These are phyloP conservation scores for Tylopilus felleus DNA, from an alignment of 768 basidiomycete species.

Conservation along the genomic window DNA sequence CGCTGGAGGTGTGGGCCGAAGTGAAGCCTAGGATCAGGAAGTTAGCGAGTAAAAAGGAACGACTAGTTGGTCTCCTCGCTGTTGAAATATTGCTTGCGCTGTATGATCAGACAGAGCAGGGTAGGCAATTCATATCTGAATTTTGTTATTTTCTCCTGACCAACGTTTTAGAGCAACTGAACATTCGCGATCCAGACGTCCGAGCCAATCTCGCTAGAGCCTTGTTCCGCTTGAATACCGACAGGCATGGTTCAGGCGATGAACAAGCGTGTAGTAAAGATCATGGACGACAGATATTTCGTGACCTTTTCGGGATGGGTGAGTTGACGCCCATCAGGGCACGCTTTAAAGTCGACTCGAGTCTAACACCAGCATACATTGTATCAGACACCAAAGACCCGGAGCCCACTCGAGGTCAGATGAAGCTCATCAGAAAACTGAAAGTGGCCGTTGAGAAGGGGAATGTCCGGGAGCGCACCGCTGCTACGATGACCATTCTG, in stretches of 20 bases:
- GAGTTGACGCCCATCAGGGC: background rate
- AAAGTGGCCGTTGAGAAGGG: background rate
- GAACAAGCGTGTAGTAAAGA: background rate
- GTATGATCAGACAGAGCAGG: background rate
- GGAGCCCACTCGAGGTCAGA: slow-evolving; percentile 2
- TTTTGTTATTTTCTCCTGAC: background rate
- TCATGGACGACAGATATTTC: slow-evolving; percentile 2
- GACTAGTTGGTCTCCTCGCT: slow-evolving; percentile 15
- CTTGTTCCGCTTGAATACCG: slow-evolving; percentile 8
- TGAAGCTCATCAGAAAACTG: slow-evolving; percentile 12
- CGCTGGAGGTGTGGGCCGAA: background rate
- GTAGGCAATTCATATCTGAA: background rate
- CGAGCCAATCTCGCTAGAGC: slow-evolving; percentile 18
- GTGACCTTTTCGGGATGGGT: slow-evolving; percentile 20
- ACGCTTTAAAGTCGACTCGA: too few relatives aligned
- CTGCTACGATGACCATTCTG: slow-evolving; percentile 19
- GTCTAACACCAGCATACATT: background rate
- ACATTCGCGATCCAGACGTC: slow-evolving; percentile 7
- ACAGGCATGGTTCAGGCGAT: background rate
- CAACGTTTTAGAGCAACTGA: slow-evolving; percentile 5
- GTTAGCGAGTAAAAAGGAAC: slow-evolving; percentile 5
- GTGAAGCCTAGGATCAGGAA: slow-evolving; percentile 12
- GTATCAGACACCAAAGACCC: slow-evolving; percentile 3
- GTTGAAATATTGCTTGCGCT: slow-evolving; percentile 17
- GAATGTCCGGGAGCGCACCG: slow-evolving; percentile 15